These are phyloP conservation scores for Aspergillus funiculosus DNA, from an alignment of 495 filamentous ascomycete species.

Conservation along the genomic window DNA sequence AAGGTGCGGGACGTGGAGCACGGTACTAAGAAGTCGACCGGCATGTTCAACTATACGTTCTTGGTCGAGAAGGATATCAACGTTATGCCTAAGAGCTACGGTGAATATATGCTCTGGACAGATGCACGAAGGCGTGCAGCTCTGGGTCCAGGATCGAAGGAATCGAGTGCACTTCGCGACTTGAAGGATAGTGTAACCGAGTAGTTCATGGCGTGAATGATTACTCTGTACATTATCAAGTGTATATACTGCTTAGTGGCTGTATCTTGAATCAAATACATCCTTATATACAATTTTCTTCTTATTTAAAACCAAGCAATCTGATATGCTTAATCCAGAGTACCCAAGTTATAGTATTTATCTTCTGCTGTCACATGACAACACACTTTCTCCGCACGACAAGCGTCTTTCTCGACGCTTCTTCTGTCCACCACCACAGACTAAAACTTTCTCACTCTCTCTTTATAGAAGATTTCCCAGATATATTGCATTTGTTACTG, in stretches of 20 bases:
- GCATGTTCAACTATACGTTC: slow-evolving; percentile 84
- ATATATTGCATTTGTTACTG: not conserved
- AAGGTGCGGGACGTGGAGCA: slow-evolving; percentile 78
- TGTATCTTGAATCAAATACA: too few species aligned
- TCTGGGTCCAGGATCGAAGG: slow-evolving; percentile 29
- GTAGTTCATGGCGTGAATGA: slow-evolving; percentile 25
- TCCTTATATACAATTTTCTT: too few species aligned
- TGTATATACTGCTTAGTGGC: not conserved
- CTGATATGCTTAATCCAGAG: too few species aligned
- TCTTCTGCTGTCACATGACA: slow-evolving; percentile 18
- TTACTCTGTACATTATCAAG: not conserved
- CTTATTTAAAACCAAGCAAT: too few species aligned
- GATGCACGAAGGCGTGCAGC: slow-evolving; percentile 60
- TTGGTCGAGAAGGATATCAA: slow-evolving; percentile 64
- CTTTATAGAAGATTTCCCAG: not conserved
- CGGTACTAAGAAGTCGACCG: slow-evolving; percentile 65
- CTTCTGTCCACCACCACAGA: too few species aligned
- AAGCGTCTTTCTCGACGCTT: slow-evolving; percentile 4
- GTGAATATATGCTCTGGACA: slow-evolving; percentile 74
- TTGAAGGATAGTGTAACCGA: slow-evolving; percentile 46
- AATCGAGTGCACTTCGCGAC: slow-evolving; percentile 33
- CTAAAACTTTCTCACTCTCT: not conserved
- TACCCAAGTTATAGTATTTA: too few species aligned
- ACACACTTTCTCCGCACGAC: slow-evolving; percentile 12
- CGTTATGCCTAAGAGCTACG: slow-evolving; percentile 69